Evolutionary conservation across 495 filamentous ascomycete species (phyloP).

Genomic region (Penicillium coffeae): DNA sequence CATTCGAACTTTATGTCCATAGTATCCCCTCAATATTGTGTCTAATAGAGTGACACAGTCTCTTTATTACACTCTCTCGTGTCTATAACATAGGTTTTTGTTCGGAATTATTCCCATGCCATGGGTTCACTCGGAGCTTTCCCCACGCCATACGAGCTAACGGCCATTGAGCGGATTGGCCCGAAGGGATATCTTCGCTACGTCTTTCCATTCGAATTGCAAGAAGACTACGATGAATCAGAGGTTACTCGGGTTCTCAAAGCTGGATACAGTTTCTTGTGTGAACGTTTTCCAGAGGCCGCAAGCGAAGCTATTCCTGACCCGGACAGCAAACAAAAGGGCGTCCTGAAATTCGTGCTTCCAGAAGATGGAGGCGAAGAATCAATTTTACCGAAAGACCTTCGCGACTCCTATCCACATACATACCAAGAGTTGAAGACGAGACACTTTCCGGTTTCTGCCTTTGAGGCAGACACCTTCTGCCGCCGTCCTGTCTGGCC

Average conservation of each 20-base stretch:
- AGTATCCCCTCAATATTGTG: too few species aligned
- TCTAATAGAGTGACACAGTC: too few species aligned
- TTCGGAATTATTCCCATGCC: neutral
- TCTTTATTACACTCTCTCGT: too few species aligned
- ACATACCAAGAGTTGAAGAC: constrained; percentile 29
- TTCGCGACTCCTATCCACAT: constrained; percentile 20
- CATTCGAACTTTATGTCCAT: too few species aligned
- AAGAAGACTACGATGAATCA: constrained; percentile 22
- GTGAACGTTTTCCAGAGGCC: constrained; percentile 22
- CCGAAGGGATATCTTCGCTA: constrained; percentile 33
- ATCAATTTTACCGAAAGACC: constrained; percentile 25
- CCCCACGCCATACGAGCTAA: constrained; percentile 18
- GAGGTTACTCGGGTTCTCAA: constrained; percentile 20
- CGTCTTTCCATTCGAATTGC: constrained; percentile 25
- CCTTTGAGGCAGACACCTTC: constrained; percentile 28
- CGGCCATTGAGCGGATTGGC: constrained; percentile 30
- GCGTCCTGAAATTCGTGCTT: constrained; percentile 25
- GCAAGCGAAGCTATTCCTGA: constrained; percentile 32
- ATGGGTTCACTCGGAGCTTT: constrained; percentile 9
- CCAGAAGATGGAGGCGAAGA: constrained; percentile 7
- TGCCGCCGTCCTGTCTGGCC: constrained; percentile 31
- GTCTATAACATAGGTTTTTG: neutral
- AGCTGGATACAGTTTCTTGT: constrained; percentile 25
- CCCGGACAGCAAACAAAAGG: constrained; percentile 18
- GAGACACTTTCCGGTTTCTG: constrained; percentile 25